Conservation (phyloP, 2,329 filamentous ascomycete species). For the Hymenoscyphus occultus region DNA sequence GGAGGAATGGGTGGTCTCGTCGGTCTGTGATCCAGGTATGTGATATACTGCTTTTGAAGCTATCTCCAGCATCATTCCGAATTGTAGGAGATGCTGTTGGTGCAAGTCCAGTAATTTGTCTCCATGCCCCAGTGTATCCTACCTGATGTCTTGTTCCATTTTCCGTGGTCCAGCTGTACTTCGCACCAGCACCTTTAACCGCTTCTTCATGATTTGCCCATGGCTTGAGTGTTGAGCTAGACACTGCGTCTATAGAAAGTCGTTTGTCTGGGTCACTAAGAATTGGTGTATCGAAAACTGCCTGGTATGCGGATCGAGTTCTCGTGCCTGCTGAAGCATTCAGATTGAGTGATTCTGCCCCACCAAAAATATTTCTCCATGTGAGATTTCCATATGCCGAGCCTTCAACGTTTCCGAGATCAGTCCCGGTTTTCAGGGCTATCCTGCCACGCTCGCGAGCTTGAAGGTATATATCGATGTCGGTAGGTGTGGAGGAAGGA, state of each 20-base stretch:
- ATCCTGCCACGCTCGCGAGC: conserved; percentile 78
- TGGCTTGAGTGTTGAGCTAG: conserved; percentile 80
- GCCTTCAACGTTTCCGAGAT: conserved; percentile 89
- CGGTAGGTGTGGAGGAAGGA: conserved; percentile 67
- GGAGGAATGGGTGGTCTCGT: conserved; percentile 81
- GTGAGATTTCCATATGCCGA: conserved; percentile 86
- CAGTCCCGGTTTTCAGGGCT: conserved; percentile 89
- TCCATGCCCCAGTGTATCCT: conserved; percentile 79
- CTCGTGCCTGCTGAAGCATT: conserved; percentile 87
- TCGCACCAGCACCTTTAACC: conserved; percentile 72
- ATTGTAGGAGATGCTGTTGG: conserved; percentile 76
- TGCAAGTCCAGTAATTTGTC: conserved; percentile 79
- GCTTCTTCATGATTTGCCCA: conserved; percentile 95
- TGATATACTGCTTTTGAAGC: conserved; percentile 80
- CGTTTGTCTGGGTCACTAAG: conserved; percentile 79
- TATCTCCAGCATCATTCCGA: conserved; percentile 82
- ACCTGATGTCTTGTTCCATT: conserved; percentile 71
- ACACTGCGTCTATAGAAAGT: conserved; percentile 74
- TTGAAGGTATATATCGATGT: conserved; percentile 76
- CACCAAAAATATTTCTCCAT: conserved; percentile 90
- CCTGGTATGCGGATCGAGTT: conserved; percentile 87
- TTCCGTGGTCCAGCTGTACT: conserved; percentile 69
- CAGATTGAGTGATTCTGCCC: conserved; percentile 82
- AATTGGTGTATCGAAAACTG: conserved; percentile 78
- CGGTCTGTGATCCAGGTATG: conserved; percentile 79